Conservation (phyloP, 2,329 filamentous ascomycete species). For the Aquanectria penicillioides region DNA sequence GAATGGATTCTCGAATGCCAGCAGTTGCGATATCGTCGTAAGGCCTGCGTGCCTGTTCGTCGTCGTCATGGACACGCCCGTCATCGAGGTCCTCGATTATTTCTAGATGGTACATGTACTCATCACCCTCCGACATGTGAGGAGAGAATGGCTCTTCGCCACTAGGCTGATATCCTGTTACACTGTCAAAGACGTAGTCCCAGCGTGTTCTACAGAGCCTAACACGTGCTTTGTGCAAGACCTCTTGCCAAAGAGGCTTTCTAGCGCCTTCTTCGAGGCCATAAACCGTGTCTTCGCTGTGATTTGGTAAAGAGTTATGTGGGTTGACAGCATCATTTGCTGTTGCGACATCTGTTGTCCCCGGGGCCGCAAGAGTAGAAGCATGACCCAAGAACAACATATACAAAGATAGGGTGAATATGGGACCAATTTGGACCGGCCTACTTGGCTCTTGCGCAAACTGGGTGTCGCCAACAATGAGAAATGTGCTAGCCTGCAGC, state of each 20-base stretch:
- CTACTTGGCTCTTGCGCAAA: slow-evolving; percentile 73
- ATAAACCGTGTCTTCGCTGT: slow-evolving; percentile 27
- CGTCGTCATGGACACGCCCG: slow-evolving; percentile 61
- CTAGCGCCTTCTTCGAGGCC: slow-evolving; percentile 55
- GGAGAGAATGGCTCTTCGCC: background rate
- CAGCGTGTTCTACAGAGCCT: slow-evolving; percentile 77
- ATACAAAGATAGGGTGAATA: slow-evolving; percentile 88
- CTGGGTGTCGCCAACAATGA: slow-evolving; percentile 86
- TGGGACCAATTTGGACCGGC: slow-evolving; percentile 85
- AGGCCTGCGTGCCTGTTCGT: slow-evolving; percentile 40
- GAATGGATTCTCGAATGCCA: slow-evolving; percentile 64
- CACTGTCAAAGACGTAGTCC: slow-evolving; percentile 34
- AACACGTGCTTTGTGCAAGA: slow-evolving; percentile 90
- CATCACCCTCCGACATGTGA: slow-evolving; percentile 24
- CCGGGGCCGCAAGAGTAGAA: slow-evolving; percentile 39
- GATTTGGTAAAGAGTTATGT: background rate
- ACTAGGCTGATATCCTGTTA: slow-evolving; percentile 26
- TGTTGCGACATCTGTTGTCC: background rate
- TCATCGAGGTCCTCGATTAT: slow-evolving; percentile 82
- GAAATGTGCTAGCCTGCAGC: slow-evolving; percentile 90
- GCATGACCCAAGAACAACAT: slow-evolving; percentile 92
- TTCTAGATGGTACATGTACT: slow-evolving; percentile 82
- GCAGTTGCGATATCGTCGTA: slow-evolving; percentile 55
- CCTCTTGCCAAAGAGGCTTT: slow-evolving; percentile 90
- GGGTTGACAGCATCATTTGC: background rate